These are phyloP conservation scores for Acanthamoeba lenticulata DNA, from an alignment of 208 protist genomes.

Conservation along the genomic window DNA sequence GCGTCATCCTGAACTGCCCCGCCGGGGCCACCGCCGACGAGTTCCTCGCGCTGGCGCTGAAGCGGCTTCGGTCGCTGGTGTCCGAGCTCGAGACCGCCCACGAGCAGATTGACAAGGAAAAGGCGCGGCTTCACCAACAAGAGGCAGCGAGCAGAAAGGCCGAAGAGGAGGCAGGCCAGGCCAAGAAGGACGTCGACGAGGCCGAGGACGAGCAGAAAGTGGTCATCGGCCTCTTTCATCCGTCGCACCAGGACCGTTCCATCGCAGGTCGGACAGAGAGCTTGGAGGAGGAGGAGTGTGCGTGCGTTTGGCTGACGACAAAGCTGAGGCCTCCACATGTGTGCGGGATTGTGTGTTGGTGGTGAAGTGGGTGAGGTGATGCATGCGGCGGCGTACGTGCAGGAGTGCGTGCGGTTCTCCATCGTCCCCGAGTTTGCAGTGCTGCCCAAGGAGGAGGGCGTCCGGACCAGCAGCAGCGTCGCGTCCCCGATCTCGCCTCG, in stretches of 20 bases:
- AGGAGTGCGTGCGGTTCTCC: slow-evolving; percentile 3
- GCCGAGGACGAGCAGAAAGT: background rate
- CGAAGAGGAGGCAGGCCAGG: too few relatives aligned
- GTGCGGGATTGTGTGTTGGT: background rate
- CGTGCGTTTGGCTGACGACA: too few relatives aligned
- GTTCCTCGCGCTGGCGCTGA: background rate
- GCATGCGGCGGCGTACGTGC: background rate
- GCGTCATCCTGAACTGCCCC: background rate
- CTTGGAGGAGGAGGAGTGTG: too few relatives aligned
- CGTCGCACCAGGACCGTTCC: background rate
- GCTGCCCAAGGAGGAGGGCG: background rate
- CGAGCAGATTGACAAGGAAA: background rate
- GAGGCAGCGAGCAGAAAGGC: background rate
- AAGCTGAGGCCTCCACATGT: background rate
- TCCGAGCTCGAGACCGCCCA: background rate
- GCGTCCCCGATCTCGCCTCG: background rate
- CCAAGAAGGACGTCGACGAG: too few relatives aligned
- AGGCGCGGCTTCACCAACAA: background rate
- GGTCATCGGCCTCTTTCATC: slow-evolving; percentile 47
- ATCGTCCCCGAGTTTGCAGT: slow-evolving; percentile 24
- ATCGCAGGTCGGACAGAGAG: too few relatives aligned
- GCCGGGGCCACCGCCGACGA: background rate
- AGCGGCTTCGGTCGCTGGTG: background rate
- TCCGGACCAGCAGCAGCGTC: background rate
- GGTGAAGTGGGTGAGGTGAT: background rate